These are phyloP conservation scores for Solanum habrochaites DNA, from an alignment of 257 asterid species.

Conservation along the genomic window DNA sequence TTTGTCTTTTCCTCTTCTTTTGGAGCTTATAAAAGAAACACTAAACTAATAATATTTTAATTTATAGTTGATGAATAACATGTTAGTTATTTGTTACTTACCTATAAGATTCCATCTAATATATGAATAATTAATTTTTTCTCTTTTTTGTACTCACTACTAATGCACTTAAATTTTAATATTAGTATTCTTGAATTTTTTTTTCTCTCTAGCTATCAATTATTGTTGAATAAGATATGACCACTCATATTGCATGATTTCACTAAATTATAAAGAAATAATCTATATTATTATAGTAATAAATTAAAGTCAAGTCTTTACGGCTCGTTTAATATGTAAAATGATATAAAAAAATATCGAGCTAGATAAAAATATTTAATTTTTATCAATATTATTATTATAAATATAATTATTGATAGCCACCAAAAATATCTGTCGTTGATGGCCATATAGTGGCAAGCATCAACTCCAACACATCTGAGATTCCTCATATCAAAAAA, in stretches of 20 bases:
- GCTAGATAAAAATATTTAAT: too few relatives aligned
- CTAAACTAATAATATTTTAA: not conserved
- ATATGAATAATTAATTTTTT: not conserved
- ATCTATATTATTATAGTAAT: too few relatives aligned
- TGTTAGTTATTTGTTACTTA: not conserved
- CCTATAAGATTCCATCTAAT: not conserved
- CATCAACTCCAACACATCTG: not conserved
- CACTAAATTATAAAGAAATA: too few relatives aligned
- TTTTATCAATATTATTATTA: too few relatives aligned
- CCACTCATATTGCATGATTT: not conserved
- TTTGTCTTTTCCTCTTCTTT: not conserved
- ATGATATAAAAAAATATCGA: too few relatives aligned
- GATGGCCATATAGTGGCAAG: not conserved
- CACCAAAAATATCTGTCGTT: not conserved
- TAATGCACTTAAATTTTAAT: not conserved
- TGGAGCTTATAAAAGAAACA: not conserved
- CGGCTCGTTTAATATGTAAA: too few relatives aligned
- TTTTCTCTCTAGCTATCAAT: not conserved
- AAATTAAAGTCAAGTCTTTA: too few relatives aligned
- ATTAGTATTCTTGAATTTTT: not conserved
- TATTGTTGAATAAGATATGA: not conserved
- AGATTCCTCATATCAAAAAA: not conserved
- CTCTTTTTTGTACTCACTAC: not conserved
- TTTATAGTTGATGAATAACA: not conserved
- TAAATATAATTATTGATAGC: not conserved